phyloP scores from a whole-genome alignment of 2,329 filamentous ascomycete genomes.

The Aspergillus pseudoviridinutans region DNA sequence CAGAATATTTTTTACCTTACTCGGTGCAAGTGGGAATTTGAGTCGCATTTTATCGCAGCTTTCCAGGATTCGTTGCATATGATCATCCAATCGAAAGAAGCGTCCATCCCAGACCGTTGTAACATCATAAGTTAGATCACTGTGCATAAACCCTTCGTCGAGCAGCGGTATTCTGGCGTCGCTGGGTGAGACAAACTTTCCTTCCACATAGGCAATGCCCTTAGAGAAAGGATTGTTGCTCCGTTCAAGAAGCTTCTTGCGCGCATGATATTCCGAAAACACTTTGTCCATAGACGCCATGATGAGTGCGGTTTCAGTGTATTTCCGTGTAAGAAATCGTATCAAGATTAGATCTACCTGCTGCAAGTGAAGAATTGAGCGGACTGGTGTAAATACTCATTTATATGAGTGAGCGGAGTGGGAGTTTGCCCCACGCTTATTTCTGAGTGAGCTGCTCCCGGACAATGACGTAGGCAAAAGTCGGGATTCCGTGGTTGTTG shows the following conservation, averaged over 20 bases:
- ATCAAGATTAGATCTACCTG: too few relatives aligned
- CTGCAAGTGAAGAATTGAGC: too few relatives aligned
- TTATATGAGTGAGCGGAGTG: too few relatives aligned
- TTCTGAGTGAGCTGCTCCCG: too few relatives aligned
- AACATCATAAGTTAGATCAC: conserved; percentile 52
- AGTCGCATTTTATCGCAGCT: conserved; percentile 47
- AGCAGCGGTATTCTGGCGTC: conserved; percentile 27
- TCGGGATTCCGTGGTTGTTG: too few relatives aligned
- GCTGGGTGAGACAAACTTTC: conserved; percentile 39
- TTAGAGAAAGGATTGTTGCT: conserved; percentile 39
- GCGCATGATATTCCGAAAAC: conserved; percentile 35
- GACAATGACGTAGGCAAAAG: too few relatives aligned
- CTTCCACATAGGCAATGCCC: conserved; percentile 49
- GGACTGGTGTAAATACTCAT: too few relatives aligned
- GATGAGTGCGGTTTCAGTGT: too few relatives aligned
- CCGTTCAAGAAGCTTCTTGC: conserved; percentile 26
- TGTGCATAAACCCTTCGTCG: conserved; percentile 12
- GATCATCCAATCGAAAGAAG: conserved; percentile 51
- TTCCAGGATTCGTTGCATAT: conserved; percentile 43
- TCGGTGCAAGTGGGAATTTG: conserved; percentile 36
- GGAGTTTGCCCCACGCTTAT: too few relatives aligned
- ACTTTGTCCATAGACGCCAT: conserved; percentile 13
- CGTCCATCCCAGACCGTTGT: conserved; percentile 50
- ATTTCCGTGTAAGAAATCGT: too few relatives aligned
- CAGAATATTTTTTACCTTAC: conserved; percentile 6